Percentiles rank a stretch among this genome's conserved stretches.
These are phyloP conservation scores for Colletotrichum destructivum DNA, from an alignment of 2,329 filamentous ascomycete species.

Conservation along the genomic window DNA sequence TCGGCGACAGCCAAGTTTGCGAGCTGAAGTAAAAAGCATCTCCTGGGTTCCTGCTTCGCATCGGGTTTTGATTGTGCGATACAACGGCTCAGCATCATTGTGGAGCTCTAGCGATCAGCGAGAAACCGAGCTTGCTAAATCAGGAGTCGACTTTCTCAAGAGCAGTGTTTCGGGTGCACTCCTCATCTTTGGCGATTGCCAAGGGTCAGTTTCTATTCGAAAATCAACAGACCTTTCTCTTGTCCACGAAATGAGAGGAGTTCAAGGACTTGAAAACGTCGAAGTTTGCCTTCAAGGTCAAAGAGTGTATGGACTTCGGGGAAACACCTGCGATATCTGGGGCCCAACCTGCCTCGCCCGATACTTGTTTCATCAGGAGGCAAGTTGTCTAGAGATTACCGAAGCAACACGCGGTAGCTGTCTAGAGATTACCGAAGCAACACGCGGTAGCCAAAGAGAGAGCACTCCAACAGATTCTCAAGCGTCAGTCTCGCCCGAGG, in stretches of 20 bases:
- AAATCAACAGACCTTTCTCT: not conserved
- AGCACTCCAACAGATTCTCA: not conserved
- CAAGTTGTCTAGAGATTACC: too few species aligned
- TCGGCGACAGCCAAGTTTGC: not conserved
- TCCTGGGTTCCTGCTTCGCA: not conserved
- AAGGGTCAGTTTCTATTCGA: not conserved
- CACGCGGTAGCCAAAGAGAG: not conserved
- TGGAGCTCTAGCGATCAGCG: not conserved
- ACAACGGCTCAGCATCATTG: not conserved
- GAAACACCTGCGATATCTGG: constrained; percentile 2
- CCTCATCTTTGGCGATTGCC: not conserved
- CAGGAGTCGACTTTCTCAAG: not conserved
- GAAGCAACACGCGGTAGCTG: too few species aligned
- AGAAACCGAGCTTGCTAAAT: not conserved
- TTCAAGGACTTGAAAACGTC: not conserved
- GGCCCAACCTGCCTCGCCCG: not conserved
- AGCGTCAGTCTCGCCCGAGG: not conserved
- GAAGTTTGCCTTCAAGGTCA: not conserved
- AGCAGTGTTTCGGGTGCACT: not conserved
- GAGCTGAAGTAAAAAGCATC: not conserved
- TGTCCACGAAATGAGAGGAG: not conserved
- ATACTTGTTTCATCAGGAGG: not conserved
- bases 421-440: not conserved
- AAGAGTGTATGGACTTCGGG: not conserved
- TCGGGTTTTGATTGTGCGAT: not conserved